Evolutionary conservation across 805 yeast species (phyloP), one percentile per base, ranked within the genome.

Genomic region (Zygosaccharomyces bisporus): DNA sequence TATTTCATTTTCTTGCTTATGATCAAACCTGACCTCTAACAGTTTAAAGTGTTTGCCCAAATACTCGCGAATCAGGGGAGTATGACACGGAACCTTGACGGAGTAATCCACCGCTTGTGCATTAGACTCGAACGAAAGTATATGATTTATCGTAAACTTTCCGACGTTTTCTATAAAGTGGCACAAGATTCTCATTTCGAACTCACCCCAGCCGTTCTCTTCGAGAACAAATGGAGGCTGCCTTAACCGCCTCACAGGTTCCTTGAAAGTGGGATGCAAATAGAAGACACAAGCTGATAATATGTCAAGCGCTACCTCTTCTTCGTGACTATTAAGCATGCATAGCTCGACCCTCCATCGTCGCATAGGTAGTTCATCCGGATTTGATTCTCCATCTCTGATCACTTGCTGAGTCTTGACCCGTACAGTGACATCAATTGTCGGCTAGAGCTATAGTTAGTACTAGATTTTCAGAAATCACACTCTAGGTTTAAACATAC

Each of bases 191-290:
- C 84, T 84, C 63, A 91, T 74, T 59, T 86, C 95, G 60, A 91
- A 91, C 58, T 90, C 97, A 59, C 98, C 99, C 98, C 98, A 91
- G 37, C 98, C 99, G 66, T 83, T 79, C 66, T 91, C 98, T 57
- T 81, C 84, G 43, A 91, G 77, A 55, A 68, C 73, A 69, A 89
- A 91, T 6, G 98, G 98, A 4, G 86, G 77, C 60, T 78, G 76
- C 58, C 80, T 83, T 57, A 86, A 55, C 16, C 80, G 71, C 61
- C 96, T 76, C 43, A 76, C 78, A 2, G 97, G 97, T 61, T 86
- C 83, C 42, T 76, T 78, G 67, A 91, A 91, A 6, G 97, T 88
- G 34, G 96, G 96, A 71, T 91, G 99, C 49, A 93, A 75, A 51
- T 86, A 77, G 66, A 88, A 93, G 4, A 93, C 85, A 41, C 88